Evolutionary conservation across 352 stramenopile genomes (phyloP), one percentile per base, ranked within the genome.

Genomic region (Globisporangium middletonii): DNA sequence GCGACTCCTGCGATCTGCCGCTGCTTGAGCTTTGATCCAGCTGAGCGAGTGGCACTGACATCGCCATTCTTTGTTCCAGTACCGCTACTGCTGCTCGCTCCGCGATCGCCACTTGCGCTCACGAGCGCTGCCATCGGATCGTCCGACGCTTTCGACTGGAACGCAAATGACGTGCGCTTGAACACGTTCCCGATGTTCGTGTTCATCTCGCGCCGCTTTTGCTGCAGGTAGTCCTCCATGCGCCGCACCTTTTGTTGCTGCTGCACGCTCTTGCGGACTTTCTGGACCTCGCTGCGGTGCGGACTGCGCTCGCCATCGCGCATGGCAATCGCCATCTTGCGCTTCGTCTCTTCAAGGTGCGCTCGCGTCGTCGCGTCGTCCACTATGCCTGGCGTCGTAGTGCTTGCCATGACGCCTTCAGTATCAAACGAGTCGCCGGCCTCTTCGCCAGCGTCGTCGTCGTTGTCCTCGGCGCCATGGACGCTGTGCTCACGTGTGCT

Each of bases 111-210:
- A 28, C 16, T 44, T 33, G 41, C 42, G 37, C 42, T 37, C 3
- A 16, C 41, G 30, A 43, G 48, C 15, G 57, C 18, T 43, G 62
- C 60, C 33, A 38, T 38, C 1, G 57, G 50, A 7, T 60, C 47
- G 15, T 60, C 51, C 19, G 50, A 54, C 30, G 48, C 37, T 8
- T 63, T 58, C 1, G 63, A 70, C 42, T 71, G 62, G 28, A 84
- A 73, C 12, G 66, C 66, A 50, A 81, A 79, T 43, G 74, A 81
- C 19, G 74, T 84, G 28, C 78, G 73, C 59, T 85, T 85, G 52
- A 90, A 87, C 16, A 88, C 77, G 19, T 81, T 79, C 9, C 77
- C 80, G 27, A 88, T 88, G 44, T 83, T 87, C 11, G 68, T 77
- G 35, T 78, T 85, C 44, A 86, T 64, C 43, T 88, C 76, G 42